phyloP scores from a whole-genome alignment of 2,329 filamentous ascomycete species.

The Sclerotinia spermophila region DNA sequence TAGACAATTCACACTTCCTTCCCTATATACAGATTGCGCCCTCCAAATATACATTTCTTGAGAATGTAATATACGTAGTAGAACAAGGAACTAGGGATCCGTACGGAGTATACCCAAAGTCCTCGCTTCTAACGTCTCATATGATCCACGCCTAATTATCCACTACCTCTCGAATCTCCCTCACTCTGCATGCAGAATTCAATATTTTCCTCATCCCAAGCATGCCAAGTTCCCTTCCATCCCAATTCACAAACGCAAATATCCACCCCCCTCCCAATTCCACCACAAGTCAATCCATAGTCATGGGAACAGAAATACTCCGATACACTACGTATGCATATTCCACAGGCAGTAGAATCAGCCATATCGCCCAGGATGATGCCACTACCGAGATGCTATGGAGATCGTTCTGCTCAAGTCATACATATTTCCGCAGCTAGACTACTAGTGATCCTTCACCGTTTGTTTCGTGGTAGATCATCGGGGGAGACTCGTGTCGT shows the following conservation, averaged over 20 bases:
- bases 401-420: neutral
- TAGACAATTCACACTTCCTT: neutral
- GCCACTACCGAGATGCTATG: neutral
- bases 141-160: too few species aligned
- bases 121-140: neutral
- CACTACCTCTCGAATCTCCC: neutral
- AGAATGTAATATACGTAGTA: neutral
- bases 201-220: neutral
- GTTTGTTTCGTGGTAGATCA: slow-evolving; percentile 6
- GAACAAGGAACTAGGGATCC: neutral
- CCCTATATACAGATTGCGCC: neutral
- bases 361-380: neutral
- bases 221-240: neutral
- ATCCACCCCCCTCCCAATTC: neutral
- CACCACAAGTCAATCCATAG: neutral
- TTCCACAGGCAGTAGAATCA: neutral
- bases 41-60: neutral
- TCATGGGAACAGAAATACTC: slow-evolving; percentile 4
- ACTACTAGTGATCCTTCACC: neutral
- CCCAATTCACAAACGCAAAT: neutral
- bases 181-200: slow-evolving; percentile 1
- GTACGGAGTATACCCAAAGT: neutral
- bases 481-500: neutral
- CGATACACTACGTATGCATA: neutral
- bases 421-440: neutral